A percentile compares a stretch with the other conserved stretches of the same genome.
phyloP scores from a whole-genome alignment of 768 basidiomycete species.

The Tylopilus felleus region DNA sequence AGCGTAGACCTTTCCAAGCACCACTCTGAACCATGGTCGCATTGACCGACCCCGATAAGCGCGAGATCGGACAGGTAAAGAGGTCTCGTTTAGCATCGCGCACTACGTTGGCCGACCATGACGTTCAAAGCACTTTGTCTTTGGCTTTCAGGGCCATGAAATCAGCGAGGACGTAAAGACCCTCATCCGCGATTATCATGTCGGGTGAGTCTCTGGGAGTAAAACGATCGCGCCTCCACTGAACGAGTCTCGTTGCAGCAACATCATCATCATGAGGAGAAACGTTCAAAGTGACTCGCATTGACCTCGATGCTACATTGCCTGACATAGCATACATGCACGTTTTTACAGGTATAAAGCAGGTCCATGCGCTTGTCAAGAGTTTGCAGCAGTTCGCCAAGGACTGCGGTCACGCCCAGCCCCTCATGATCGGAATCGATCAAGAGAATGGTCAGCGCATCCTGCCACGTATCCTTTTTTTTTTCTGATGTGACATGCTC shows the following conservation, averaged over 20 bases:
- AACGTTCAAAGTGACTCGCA: conserved; percentile 50
- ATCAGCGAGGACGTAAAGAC: conserved; percentile 48
- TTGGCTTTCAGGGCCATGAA: conserved; percentile 63
- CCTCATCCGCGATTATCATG: conserved; percentile 59
- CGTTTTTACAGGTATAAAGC: conserved; percentile 44
- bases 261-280: conserved; percentile 66
- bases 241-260: conserved; percentile 27
- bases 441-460: conserved; percentile 63
- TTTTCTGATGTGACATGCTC: not conserved
- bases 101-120: not conserved
- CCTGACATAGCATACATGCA: not conserved
- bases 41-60: conserved; percentile 37
- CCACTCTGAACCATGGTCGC: conserved; percentile 13
- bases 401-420: conserved; percentile 50
- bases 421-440: conserved; percentile 67
- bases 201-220: conserved; percentile 39
- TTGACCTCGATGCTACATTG: not conserved
- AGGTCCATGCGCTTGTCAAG: conserved; percentile 46
- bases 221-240: not conserved
- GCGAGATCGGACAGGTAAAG: conserved; percentile 47
- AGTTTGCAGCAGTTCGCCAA: conserved; percentile 55
- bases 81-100: not conserved
- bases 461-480: not conserved
- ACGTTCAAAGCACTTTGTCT: conserved; percentile 58
- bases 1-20: not conserved